A percentile compares a stretch with the other conserved stretches of the same genome.
These are phyloP conservation scores for Colletotrichum truncatum DNA, from an alignment of 2,329 filamentous ascomycete species.

Conservation along the genomic window DNA sequence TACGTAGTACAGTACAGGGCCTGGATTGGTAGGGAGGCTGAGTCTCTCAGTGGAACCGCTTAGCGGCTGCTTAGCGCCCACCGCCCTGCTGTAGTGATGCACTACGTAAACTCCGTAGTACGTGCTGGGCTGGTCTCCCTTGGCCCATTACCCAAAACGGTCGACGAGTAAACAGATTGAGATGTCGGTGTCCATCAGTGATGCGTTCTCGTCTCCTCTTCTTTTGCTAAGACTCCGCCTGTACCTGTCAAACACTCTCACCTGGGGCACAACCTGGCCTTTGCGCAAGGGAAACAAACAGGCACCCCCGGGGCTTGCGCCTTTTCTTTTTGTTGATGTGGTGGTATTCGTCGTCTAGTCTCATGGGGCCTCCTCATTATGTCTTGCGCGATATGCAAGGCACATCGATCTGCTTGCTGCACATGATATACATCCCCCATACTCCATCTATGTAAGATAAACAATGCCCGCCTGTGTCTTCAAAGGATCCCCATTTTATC, in stretches of 20 bases:
- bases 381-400: not conserved
- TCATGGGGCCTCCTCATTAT: not conserved
- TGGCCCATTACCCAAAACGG: no score
- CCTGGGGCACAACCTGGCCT: not conserved
- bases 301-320: not conserved
- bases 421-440: not conserved
- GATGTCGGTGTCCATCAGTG: no score
- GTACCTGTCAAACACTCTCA: conserved; percentile 13
- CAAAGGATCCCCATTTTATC: not conserved
- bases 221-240: conserved; percentile 2
- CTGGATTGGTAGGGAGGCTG: not conserved
- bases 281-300: not conserved
- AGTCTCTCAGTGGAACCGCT: not conserved
- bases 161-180: no score
- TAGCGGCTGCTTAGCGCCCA: no score
- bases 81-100: no score
- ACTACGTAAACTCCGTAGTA: no score
- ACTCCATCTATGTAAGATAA: not conserved
- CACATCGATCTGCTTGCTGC: not conserved
- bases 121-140: not conserved
- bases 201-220: not conserved
- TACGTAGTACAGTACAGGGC: no score
- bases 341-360: no score
- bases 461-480: not conserved
- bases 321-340: not conserved